phyloP scores from a whole-genome alignment of 1,139 yeast species.

The Geotrichum phurueaensis region DNA sequence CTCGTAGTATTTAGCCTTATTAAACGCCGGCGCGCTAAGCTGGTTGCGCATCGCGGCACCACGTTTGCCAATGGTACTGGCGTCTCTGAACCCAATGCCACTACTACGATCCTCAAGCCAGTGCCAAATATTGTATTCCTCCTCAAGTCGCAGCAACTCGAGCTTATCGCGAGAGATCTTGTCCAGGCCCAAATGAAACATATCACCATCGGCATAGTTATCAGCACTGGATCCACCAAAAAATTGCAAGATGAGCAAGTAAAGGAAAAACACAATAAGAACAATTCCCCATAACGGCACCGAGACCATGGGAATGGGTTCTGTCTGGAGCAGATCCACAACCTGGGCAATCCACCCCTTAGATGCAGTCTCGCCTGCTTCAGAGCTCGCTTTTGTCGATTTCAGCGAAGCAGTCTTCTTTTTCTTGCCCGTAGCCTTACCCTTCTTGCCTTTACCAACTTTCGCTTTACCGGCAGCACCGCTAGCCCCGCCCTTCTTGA shows the following conservation, averaged over 20 bases:
- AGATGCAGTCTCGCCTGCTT: neutral
- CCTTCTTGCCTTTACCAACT: conserved; percentile 19
- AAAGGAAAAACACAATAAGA: conserved; percentile 19
- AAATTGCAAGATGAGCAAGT: conserved; percentile 25
- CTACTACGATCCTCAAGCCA: conserved; percentile 63
- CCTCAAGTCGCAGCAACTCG: conserved; percentile 33
- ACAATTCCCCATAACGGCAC: conserved; percentile 23
- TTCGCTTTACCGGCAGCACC: conserved; percentile 25
- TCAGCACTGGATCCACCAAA: neutral
- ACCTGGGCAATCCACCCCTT: conserved; percentile 1
- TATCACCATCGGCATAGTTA: neutral
- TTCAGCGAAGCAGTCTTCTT: neutral
- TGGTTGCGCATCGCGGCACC: neutral
- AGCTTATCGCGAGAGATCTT: conserved; percentile 7
- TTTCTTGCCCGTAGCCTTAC: neutral
- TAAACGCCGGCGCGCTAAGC: neutral
- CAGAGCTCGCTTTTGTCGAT: neutral
- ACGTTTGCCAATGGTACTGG: neutral
- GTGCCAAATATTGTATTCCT: conserved; percentile 69
- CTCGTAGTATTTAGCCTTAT: conserved; percentile 30
- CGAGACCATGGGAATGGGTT: conserved; percentile 20
- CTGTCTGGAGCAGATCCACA: conserved; percentile 10
- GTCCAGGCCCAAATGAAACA: neutral
- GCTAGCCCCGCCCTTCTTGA: conserved; percentile 33
- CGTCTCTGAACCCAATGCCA: conserved; percentile 16